Evolutionary conservation across 2,329 filamentous ascomycete genomes (phyloP).

Genomic region (Aspergillus flavus): DNA sequence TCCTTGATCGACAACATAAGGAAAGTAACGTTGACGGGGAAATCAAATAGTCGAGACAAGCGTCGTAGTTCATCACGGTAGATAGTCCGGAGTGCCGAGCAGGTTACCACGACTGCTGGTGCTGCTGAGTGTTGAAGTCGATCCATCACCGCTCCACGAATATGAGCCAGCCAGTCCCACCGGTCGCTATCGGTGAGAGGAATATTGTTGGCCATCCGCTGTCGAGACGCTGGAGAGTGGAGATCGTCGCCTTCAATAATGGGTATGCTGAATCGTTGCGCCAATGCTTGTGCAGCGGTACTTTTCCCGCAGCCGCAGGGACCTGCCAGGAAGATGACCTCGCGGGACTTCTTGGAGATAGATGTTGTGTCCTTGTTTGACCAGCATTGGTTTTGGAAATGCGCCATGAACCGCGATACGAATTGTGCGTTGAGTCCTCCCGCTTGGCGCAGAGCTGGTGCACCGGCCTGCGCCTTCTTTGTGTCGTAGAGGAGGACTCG

Average conservation of each 20-base stretch:
- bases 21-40: slow-evolving; percentile 37
- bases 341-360: neutral
- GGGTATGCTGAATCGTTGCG: slow-evolving; percentile 37
- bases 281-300: slow-evolving; percentile 52
- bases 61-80: slow-evolving; percentile 58
- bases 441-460: slow-evolving; percentile 19
- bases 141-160: slow-evolving; percentile 24
- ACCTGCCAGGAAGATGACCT: slow-evolving; percentile 46
- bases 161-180: slow-evolving; percentile 54
- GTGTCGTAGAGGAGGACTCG: slow-evolving; percentile 33
- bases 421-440: slow-evolving; percentile 12
- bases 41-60: slow-evolving; percentile 21
- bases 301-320: slow-evolving; percentile 59
- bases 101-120: slow-evolving; percentile 53
- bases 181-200: slow-evolving; percentile 56
- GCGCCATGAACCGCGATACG: slow-evolving; percentile 16
- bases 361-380: neutral
- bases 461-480: slow-evolving; percentile 19
- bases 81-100: slow-evolving; percentile 56
- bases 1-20: slow-evolving; percentile 35
- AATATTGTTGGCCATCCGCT: slow-evolving; percentile 54
- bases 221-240: slow-evolving; percentile 53
- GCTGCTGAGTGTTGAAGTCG: slow-evolving; percentile 16
- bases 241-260: slow-evolving; percentile 55
- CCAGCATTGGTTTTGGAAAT: slow-evolving; percentile 23